Conservation (phyloP, 306 rosid genomes). For the Cercis canadensis region DNA sequence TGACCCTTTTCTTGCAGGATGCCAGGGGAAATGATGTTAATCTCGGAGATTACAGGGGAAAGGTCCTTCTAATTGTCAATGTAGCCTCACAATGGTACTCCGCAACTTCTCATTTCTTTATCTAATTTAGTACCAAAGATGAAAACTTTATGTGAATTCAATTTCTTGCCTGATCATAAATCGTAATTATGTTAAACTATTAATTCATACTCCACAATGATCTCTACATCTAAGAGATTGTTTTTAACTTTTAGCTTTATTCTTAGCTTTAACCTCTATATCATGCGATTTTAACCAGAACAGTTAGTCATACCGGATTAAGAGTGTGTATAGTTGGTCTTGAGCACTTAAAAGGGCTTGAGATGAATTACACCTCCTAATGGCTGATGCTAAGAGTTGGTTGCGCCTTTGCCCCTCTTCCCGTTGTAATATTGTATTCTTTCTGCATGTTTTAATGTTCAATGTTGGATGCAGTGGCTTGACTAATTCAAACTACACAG, state of each 20-base stretch:
- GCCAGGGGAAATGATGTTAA: conserved; percentile 73
- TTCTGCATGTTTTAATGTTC: conserved; percentile 16
- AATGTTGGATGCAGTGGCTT: conserved; percentile 80
- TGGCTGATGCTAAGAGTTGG: neutral
- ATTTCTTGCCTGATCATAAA: no score
- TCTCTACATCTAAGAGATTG: no score
- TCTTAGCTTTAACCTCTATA: no score
- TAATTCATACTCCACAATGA: no score
- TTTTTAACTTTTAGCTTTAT: conserved; percentile 10
- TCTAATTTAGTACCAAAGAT: neutral
- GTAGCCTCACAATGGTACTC: conserved; percentile 81
- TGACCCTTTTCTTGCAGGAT: conserved; percentile 49
- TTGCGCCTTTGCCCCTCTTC: conserved; percentile 5
- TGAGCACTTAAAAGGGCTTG: neutral
- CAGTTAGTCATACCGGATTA: neutral
- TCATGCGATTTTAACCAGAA: no score
- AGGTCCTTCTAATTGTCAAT: conserved; percentile 72
- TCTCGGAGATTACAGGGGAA: conserved; percentile 71
- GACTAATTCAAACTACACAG: conserved; percentile 95
- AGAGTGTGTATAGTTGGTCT: neutral
- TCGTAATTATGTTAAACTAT: no score
- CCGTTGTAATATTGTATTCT: neutral
- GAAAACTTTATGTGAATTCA: neutral
- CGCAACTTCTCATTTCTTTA: neutral
- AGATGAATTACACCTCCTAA: neutral